Evolutionary conservation across 2,329 filamentous ascomycete species (phyloP), one percentile per base, ranked within the genome.

Genomic region (Alternaria consortialis): DNA sequence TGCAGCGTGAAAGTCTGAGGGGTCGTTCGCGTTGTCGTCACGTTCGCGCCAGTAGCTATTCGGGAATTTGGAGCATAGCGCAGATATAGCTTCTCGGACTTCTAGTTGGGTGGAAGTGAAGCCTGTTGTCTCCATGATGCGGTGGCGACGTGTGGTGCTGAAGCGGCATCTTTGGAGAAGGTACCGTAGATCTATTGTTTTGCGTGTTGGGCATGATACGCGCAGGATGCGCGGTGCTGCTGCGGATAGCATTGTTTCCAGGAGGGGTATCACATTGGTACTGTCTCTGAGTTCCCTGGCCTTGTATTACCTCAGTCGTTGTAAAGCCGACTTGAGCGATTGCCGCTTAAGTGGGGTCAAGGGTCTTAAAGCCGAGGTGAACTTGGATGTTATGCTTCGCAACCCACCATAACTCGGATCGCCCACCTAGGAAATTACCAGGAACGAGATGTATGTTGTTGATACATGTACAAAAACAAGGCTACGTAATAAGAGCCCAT

Each of bases 31-130:
- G 5, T 84, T 84, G 65, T 91, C 86, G 73, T 95, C 92, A 65
- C 83, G 89, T 54, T 90, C 85, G 68, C 88, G 88, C 91, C 91
- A 94, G 79, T 94, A 94, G 62, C 77, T 79, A 68, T 92, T 89
- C 15, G 90, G 87, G 63, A 92, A 94, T 9, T 87, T 83, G 2
- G 87, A 81, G 75, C 91, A 94, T 27, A 94, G 83, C 25, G 90
- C 87, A 3, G 82, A 79, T 20, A 94, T 84, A 0, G 90, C 88
- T 61, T 93, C 89, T 36, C 90, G 85, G 4, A 94, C 91, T 53
- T 85, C 87, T 46, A 93, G 73, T 70, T 94, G 91, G 50, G 88
- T 89, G 44, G 91, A 87, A 0, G 87, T 89, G 79, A 94, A 93
- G 27, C 89, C 87, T 1, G 86, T 86, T 36, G 85, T 88, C 66